These are phyloP conservation scores for Cladochytrium replicatum DNA, from an alignment of 192 early-diverging fungal species.

Conservation along the genomic window DNA sequence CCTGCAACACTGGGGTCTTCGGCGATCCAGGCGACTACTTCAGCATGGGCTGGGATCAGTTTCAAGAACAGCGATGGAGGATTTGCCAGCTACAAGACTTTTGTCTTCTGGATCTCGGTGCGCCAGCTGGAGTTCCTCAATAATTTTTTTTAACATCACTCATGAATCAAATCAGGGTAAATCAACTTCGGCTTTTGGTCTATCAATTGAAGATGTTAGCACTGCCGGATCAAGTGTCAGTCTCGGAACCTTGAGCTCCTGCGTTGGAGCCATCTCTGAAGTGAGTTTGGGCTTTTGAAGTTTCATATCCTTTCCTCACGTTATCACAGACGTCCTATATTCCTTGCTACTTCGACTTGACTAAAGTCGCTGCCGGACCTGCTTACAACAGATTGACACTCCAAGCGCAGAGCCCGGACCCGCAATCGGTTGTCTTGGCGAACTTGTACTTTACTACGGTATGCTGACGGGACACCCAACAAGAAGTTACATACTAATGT, in stretches of 20 bases:
- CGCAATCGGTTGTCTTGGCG: neutral
- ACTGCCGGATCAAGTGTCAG: no score
- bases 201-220: no score
- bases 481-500: neutral
- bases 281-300: neutral
- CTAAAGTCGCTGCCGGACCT: neutral
- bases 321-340: neutral
- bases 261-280: neutral
- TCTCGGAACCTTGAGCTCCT: no score
- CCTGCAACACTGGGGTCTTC: neutral
- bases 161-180: no score
- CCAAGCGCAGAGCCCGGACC: neutral
- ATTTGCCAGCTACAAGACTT: neutral
- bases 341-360: neutral
- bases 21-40: neutral
- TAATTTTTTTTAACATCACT: no score
- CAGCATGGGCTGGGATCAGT: neutral
- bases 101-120: neutral
- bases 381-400: neutral
- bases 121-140: no score
- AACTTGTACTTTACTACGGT: neutral
- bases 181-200: no score
- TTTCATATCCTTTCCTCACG: neutral
- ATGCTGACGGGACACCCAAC: neutral
- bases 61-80: neutral